Evolutionary conservation across 805 yeast species (phyloP).

Genomic region (Candida xiaguanensis): DNA sequence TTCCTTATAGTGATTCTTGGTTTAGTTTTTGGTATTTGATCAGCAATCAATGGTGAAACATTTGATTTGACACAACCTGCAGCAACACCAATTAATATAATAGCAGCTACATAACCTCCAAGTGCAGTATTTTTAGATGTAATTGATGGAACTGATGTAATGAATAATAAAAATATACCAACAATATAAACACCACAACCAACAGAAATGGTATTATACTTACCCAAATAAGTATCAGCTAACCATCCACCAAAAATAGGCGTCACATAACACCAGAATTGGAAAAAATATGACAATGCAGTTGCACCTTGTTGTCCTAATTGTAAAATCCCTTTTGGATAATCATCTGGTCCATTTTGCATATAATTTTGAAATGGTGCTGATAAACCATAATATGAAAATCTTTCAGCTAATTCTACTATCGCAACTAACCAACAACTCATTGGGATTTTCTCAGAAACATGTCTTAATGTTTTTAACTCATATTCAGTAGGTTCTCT

Average conservation of each 20-base stretch:
- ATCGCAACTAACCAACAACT: slow-evolving; percentile 63
- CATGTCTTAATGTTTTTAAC: slow-evolving; percentile 47
- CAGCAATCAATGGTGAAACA: slow-evolving; percentile 72
- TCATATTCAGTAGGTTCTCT: slow-evolving; percentile 53
- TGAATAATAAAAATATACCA: slow-evolving; percentile 62
- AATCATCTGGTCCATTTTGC: slow-evolving; percentile 47
- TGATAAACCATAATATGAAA: slow-evolving; percentile 73
- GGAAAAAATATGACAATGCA: slow-evolving; percentile 70
- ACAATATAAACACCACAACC: slow-evolving; percentile 56
- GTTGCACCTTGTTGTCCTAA: slow-evolving; percentile 63
- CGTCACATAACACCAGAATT: slow-evolving; percentile 78
- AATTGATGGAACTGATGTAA: slow-evolving; percentile 65
- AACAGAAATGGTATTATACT: slow-evolving; percentile 61
- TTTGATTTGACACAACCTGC: slow-evolving; percentile 82
- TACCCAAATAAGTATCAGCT: slow-evolving; percentile 74
- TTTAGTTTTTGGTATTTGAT: slow-evolving; percentile 43
- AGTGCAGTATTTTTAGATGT: slow-evolving; percentile 47
- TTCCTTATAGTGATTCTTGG: slow-evolving; percentile 36
- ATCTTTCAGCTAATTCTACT: slow-evolving; percentile 79
- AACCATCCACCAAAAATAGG: slow-evolving; percentile 75
- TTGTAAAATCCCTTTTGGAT: slow-evolving; percentile 48
- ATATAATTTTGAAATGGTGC: slow-evolving; percentile 79
- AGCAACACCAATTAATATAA: slow-evolving; percentile 65
- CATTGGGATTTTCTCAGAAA: slow-evolving; percentile 48
- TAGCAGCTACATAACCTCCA: slow-evolving; percentile 59